phyloP scores from a whole-genome alignment of 306 rosid species.

The Cotoneaster glaucophyllus region DNA sequence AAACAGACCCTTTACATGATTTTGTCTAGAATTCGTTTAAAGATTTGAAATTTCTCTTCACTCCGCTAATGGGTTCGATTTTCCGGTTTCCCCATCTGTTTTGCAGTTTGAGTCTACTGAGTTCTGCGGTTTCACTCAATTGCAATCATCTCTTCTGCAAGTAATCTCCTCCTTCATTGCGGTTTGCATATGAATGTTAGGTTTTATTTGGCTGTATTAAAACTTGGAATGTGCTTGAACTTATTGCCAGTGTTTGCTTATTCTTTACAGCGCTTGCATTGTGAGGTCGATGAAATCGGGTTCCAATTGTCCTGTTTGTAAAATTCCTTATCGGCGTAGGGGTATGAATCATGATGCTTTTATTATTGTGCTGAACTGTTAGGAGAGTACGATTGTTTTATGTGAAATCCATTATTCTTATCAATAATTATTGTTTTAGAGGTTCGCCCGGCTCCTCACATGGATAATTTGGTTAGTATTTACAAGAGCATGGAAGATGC shows the following conservation, averaged over 20 bases:
- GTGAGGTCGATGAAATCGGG: conserved; percentile 64
- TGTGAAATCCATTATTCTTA: neutral
- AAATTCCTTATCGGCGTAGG: conserved; percentile 74
- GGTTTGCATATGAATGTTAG: neutral
- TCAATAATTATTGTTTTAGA: conserved; percentile 25
- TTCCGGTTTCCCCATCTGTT: neutral
- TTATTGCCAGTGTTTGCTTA: neutral
- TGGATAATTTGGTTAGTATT: conserved; percentile 79
- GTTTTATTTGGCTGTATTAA: neutral
- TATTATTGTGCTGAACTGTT: neutral
- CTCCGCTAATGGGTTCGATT: neutral
- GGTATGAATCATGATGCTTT: conserved; percentile 31
- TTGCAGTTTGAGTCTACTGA: conserved; percentile 57
- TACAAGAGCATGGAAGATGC: conserved; percentile 86
- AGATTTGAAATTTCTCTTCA: neutral
- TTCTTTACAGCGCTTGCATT: conserved; percentile 56
- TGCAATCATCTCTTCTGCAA: conserved; percentile 94
- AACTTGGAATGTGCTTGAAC: neutral
- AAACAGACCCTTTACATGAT: neutral
- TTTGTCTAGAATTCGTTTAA: neutral
- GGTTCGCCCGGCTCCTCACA: conserved; percentile 87
- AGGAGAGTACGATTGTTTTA: neutral
- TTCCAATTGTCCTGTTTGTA: conserved; percentile 80
- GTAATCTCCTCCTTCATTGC: conserved; percentile 26
- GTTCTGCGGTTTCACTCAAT: conserved; percentile 58